phyloP scores from a whole-genome alignment of 2,329 filamentous ascomycete genomes.

The Magnaporthiopsis poae region DNA sequence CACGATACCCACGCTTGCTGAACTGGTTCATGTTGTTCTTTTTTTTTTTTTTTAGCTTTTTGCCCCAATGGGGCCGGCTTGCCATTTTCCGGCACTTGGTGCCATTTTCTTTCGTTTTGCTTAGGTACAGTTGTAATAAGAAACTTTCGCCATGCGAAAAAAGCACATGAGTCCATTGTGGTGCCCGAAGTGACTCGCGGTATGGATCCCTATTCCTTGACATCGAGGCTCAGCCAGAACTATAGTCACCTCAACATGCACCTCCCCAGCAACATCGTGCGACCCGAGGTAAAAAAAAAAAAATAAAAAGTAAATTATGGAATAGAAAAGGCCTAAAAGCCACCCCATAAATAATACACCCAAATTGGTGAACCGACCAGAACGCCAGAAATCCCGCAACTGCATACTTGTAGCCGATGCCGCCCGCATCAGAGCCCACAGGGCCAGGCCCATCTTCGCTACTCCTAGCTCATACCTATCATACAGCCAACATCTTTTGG shows the following conservation, averaged over 20 bases:
- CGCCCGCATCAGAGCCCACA: not conserved
- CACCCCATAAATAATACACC: not conserved
- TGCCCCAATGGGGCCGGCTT: not conserved
- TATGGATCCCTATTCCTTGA: too few relatives aligned
- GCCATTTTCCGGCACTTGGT: not conserved
- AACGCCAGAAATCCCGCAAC: not conserved
- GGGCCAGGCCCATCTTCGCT: not conserved
- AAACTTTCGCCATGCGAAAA: too few relatives aligned
- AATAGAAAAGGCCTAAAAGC: not conserved
- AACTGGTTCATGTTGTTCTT: not conserved
- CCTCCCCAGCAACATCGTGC: not conserved
- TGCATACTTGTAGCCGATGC: not conserved
- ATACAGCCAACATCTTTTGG: constrained; percentile 24
- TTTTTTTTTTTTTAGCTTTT: not conserved
- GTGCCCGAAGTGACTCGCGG: too few relatives aligned
- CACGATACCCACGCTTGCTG: not conserved
- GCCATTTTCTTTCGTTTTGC: not conserved
- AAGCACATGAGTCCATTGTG: too few relatives aligned
- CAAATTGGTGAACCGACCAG: not conserved
- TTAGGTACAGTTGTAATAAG: too few relatives aligned
- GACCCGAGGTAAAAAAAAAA: not conserved
- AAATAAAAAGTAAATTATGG: not conserved
- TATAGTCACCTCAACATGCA: not conserved
- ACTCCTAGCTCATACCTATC: too few relatives aligned
- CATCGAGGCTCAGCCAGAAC: too few relatives aligned